Conservation (phyloP, 805 yeast species). For the Cyberlindnera veronae region DNA sequence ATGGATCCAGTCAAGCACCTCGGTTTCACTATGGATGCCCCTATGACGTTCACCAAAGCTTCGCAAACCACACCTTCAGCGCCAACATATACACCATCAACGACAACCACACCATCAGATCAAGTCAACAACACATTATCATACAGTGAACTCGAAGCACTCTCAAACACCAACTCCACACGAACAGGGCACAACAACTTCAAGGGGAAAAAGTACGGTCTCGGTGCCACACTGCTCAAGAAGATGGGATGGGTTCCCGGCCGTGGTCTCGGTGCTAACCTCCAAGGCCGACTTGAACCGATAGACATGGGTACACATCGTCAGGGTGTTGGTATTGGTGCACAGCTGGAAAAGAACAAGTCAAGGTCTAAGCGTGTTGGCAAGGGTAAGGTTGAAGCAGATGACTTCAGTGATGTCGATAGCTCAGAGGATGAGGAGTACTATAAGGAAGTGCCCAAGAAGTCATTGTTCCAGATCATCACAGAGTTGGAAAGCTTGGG, state of each 20-base stretch:
- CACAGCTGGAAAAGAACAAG: conserved; percentile 30
- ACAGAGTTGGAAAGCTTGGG: conserved; percentile 23
- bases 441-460: conserved; percentile 25
- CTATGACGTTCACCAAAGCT: conserved; percentile 2
- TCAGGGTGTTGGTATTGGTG: conserved; percentile 75
- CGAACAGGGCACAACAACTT: conserved; percentile 10
- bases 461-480: conserved; percentile 25
- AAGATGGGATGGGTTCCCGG: conserved; percentile 90
- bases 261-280: conserved; percentile 72
- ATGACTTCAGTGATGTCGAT: conserved; percentile 11
- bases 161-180: conserved; percentile 9
- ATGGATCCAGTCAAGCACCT: not conserved
- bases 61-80: not conserved
- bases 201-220: conserved; percentile 54
- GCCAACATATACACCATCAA: not conserved
- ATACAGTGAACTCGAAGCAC: conserved; percentile 7
- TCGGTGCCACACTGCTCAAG: conserved; percentile 74
- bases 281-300: conserved; percentile 77
- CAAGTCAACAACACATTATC: conserved; percentile 25
- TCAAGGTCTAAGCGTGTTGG: not conserved
- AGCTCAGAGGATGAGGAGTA: conserved; percentile 25
- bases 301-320: conserved; percentile 60
- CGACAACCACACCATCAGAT: not conserved
- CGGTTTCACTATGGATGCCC: conserved; percentile 1
- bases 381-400: conserved; percentile 1